Conservation (phyloP, 495 filamentous ascomycete species). For the Podospora pseudocomata region DNA sequence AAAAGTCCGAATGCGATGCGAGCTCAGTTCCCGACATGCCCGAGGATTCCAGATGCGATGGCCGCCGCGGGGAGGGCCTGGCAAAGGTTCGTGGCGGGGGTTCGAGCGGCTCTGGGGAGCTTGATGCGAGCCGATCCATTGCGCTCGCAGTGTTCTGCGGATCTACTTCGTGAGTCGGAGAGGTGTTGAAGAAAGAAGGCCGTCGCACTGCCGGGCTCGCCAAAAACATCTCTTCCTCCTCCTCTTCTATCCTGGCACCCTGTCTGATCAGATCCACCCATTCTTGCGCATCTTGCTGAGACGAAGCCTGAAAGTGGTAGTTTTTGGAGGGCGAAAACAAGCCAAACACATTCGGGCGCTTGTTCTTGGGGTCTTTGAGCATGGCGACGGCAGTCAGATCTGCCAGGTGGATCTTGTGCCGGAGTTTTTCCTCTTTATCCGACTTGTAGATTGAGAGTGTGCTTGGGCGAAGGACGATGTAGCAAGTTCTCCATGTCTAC, state of each 20-base stretch:
- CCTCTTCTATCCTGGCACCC: conserved; percentile 78
- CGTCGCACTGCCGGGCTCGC: conserved; percentile 52
- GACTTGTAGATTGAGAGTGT: conserved; percentile 94
- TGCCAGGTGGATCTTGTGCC: conserved; percentile 79
- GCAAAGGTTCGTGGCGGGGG: conserved; percentile 33
- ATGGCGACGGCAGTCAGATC: conserved; percentile 88
- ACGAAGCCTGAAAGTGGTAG: conserved; percentile 78
- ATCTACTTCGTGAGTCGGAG: conserved; percentile 3
- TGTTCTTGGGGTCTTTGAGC: conserved; percentile 81
- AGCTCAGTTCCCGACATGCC: conserved; percentile 72
- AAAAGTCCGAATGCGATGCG: conserved; percentile 86
- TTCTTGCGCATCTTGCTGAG: conserved; percentile 70
- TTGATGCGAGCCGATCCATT: conserved; percentile 48
- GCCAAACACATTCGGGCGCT: conserved; percentile 77
- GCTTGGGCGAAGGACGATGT: conserved; percentile 88
- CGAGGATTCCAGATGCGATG: conserved; percentile 66
- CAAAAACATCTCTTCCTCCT: conserved; percentile 75
- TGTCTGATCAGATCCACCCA: conserved; percentile 82
- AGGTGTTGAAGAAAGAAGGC: conserved; percentile 27
- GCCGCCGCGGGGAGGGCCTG: conserved; percentile 39
- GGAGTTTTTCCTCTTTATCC: conserved; percentile 80
- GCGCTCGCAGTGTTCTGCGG: conserved; percentile 16
- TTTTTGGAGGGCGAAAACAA: conserved; percentile 91
- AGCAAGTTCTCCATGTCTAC: conserved; percentile 82
- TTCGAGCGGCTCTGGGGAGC: conserved; percentile 58